These are phyloP conservation scores for Phaeoacremonium minimum DNA, from an alignment of 2,329 filamentous ascomycete species.

Conservation along the genomic window DNA sequence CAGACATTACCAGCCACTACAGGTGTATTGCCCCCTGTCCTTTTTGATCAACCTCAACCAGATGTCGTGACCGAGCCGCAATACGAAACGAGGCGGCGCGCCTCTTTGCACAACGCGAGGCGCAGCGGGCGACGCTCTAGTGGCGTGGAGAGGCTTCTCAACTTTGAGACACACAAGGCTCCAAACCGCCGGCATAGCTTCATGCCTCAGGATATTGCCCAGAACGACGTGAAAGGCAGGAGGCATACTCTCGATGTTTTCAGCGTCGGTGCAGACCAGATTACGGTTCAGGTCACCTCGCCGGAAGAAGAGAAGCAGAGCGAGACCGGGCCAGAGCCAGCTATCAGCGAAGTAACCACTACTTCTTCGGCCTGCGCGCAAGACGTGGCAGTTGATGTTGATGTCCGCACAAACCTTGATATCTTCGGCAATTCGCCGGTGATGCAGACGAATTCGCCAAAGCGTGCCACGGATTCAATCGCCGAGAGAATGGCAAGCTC, in stretches of 20 bases:
- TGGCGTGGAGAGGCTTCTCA: conserved; percentile 9
- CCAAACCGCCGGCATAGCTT: conserved; percentile 21
- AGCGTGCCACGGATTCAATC: too few species aligned
- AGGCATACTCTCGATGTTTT: conserved; percentile 16
- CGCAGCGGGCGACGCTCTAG: conserved; percentile 17
- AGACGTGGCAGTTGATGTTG: conserved; percentile 16
- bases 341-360: too few species aligned
- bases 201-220: neutral
- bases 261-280: conserved; percentile 1
- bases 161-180: conserved; percentile 8
- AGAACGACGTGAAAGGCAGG: conserved; percentile 9
- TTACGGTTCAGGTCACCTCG: neutral
- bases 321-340: too few species aligned
- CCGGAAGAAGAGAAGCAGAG: neutral
- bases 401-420: conserved; percentile 25
- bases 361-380: neutral
- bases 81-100: conserved; percentile 21
- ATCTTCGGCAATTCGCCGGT: conserved; percentile 21
- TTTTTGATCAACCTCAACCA: conserved; percentile 21
- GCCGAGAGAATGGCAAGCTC: too few species aligned
- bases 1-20: too few species aligned
- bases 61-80: conserved; percentile 14
- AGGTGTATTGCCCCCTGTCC: conserved; percentile 13
- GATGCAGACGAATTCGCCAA: too few species aligned
- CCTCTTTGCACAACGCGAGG: conserved; percentile 20